Percentiles rank a stretch among this genome's conserved stretches.
Conservation (phyloP, 768 basidiomycete genomes). For the Cubamyces lactineus region DNA sequence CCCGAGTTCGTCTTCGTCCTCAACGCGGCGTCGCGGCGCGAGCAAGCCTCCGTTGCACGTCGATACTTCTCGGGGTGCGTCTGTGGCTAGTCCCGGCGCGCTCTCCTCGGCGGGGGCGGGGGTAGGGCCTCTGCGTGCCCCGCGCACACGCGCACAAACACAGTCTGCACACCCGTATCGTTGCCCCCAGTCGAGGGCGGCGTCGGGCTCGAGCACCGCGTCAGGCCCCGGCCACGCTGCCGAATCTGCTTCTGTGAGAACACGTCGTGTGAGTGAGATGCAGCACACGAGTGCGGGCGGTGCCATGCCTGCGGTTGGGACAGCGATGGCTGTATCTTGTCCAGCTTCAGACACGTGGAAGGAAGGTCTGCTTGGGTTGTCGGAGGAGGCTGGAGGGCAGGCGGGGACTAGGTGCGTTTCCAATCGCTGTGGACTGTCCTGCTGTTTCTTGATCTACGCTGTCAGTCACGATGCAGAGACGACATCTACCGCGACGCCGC, state of each 20-base stretch:
- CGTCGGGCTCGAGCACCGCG: constrained; percentile 20
- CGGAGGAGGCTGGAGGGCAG: not conserved
- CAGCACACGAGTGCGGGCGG: constrained; percentile 19
- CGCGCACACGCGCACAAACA: constrained; percentile 17
- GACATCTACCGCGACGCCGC: constrained; percentile 12
- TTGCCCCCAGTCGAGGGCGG: constrained; percentile 22
- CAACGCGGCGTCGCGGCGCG: constrained; percentile 20
- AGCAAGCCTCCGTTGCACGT: constrained; percentile 26
- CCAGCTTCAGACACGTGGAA: constrained; percentile 24
- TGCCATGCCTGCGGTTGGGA: constrained; percentile 17
- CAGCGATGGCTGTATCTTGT: constrained; percentile 24
- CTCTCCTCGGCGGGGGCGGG: constrained; percentile 23
- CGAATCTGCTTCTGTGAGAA: constrained; percentile 21
- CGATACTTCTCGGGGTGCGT: constrained; percentile 20
- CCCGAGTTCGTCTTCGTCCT: constrained; percentile 10
- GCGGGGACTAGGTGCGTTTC: constrained; percentile 16
- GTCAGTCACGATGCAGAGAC: constrained; percentile 8
- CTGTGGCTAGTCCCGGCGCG: constrained; percentile 21
- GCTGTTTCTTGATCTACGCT: constrained; percentile 19
- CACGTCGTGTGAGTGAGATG: constrained; percentile 27
- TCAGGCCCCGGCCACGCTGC: not conserved
- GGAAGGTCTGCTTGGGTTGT: constrained; percentile 17
- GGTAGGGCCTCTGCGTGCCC: constrained; percentile 17
- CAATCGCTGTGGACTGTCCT: not conserved
- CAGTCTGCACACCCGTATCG: constrained; percentile 28